Conservation (phyloP, 352 stramenopile genomes). For the Thalassiosira mediterranea region DNA sequence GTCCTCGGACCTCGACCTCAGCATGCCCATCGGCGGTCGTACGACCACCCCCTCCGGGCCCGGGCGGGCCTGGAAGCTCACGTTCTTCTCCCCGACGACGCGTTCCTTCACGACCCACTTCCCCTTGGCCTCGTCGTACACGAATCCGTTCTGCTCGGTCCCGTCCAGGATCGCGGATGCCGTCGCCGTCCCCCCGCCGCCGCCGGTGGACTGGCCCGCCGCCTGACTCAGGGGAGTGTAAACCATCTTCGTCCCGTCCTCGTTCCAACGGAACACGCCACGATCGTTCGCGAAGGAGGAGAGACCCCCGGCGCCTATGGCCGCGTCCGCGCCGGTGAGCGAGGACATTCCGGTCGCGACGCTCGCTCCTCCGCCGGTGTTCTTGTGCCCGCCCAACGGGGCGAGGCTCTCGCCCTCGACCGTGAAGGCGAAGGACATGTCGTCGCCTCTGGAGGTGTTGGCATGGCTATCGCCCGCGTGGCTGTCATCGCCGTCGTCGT, state of each 20-base stretch:
- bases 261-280: constrained; percentile 53
- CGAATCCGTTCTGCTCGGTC: constrained; percentile 47
- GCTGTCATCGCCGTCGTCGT: neutral
- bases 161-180: neutral
- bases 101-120: constrained; percentile 51
- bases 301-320: constrained; percentile 44
- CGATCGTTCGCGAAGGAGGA: constrained; percentile 47
- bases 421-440: constrained; percentile 51
- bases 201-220: neutral
- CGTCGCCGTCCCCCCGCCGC: no score
- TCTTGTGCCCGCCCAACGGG: neutral
- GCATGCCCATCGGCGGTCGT: neutral
- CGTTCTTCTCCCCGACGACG: constrained; percentile 42
- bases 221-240: constrained; percentile 35
- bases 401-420: constrained; percentile 37
- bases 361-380: neutral
- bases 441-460: constrained; percentile 27
- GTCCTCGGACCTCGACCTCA: constrained; percentile 28
- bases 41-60: neutral
- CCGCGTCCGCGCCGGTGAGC: no score
- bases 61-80: constrained; percentile 32
- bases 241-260: constrained; percentile 58
- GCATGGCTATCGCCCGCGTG: constrained; percentile 1
- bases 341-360: neutral
- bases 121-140: constrained; percentile 49